Percentiles rank a stretch among this genome's conserved stretches.
These are phyloP conservation scores for Suhomyces yuchorum DNA, from an alignment of 1,139 yeast genomes.

Conservation along the genomic window DNA sequence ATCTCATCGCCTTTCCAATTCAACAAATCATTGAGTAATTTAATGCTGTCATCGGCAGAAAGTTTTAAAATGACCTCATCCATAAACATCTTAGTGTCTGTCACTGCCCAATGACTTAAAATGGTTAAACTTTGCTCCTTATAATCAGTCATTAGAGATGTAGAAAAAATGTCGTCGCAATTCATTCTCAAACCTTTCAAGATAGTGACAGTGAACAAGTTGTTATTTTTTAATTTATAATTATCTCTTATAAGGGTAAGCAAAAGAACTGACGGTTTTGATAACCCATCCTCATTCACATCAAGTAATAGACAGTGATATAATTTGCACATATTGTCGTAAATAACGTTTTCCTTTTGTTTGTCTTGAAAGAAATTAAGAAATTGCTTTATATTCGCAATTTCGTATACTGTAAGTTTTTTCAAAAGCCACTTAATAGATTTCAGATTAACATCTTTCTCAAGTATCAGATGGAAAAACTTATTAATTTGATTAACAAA, in stretches of 20 bases:
- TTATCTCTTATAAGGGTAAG: slow-evolving; percentile 19
- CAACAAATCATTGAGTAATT: slow-evolving; percentile 25
- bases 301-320: slow-evolving; percentile 18
- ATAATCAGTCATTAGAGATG: slow-evolving; percentile 15
- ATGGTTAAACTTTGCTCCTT: slow-evolving; percentile 12
- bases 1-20: slow-evolving; percentile 7
- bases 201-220: slow-evolving; percentile 5
- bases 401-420: slow-evolving; percentile 25
- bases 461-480: slow-evolving; percentile 11
- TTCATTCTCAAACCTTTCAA: slow-evolving; percentile 17
- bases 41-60: slow-evolving; percentile 23
- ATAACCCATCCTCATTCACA: slow-evolving; percentile 13
- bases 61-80: slow-evolving; percentile 26
- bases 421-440: slow-evolving; percentile 14
- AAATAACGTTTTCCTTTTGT: background rate
- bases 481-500: slow-evolving; percentile 12
- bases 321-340: slow-evolving; percentile 17
- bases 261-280: slow-evolving; percentile 19
- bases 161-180: slow-evolving; percentile 12
- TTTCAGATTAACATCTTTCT: slow-evolving; percentile 6
- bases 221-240: slow-evolving; percentile 10
- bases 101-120: slow-evolving; percentile 24
- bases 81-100: slow-evolving; percentile 26
- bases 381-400: slow-evolving; percentile 21
- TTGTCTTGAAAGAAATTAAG: slow-evolving; percentile 7